Evolutionary conservation across 2,329 filamentous ascomycete genomes (phyloP).

Genomic region (Polychaeton citri): DNA sequence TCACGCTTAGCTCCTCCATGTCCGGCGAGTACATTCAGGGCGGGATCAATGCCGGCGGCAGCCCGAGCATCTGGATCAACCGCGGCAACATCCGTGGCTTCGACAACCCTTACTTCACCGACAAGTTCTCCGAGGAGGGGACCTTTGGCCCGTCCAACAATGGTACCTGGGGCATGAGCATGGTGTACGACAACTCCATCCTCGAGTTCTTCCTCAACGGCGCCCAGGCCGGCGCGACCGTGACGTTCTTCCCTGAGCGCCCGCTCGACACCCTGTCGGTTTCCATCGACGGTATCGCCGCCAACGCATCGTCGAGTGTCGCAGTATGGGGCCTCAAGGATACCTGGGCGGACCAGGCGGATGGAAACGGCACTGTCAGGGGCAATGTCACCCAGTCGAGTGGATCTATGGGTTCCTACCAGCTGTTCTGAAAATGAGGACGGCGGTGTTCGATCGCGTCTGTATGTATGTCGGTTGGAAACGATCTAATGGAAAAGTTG

Average conservation of each 20-base stretch:
- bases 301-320: constrained; percentile 25
- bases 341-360: constrained; percentile 22
- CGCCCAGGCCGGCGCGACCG: constrained; percentile 37
- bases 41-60: constrained; percentile 34
- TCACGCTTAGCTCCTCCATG: constrained; percentile 38
- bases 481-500: too few species aligned
- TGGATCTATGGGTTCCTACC: neutral
- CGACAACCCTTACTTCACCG: constrained; percentile 42
- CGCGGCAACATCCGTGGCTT: constrained; percentile 37
- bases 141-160: constrained; percentile 10
- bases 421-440: neutral
- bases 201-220: constrained; percentile 43
- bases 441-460: too few species aligned
- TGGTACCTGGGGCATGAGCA: constrained; percentile 30
- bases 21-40: constrained; percentile 37
- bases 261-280: constrained; percentile 27
- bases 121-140: constrained; percentile 34
- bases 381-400: constrained; percentile 21
- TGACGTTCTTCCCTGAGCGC: constrained; percentile 37
- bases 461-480: too few species aligned
- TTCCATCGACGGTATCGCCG: constrained; percentile 21
- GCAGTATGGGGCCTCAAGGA: constrained; percentile 26
- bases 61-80: constrained; percentile 31
- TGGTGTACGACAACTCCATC: constrained; percentile 41
- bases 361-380: constrained; percentile 19